Evolutionary conservation across 305 asterid genomes (phyloP).

Genomic region (Coffea humblotiana): DNA sequence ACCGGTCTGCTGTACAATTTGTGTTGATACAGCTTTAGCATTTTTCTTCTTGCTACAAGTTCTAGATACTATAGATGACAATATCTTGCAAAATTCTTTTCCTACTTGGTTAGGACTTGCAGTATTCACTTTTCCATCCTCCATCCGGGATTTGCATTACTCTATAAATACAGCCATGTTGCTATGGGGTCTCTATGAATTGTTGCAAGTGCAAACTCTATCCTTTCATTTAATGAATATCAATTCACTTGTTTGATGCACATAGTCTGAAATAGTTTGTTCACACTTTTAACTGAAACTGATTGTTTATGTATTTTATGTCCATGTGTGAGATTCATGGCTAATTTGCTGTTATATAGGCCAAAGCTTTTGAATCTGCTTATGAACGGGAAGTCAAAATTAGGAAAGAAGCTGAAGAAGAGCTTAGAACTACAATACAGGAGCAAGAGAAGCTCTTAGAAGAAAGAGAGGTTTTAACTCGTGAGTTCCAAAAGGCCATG

Average conservation of each 20-base stretch:
- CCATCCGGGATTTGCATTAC: neutral
- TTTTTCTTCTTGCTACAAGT: neutral
- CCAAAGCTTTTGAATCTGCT: conserved; percentile 55
- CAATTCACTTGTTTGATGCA: no score
- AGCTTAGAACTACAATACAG: conserved; percentile 36
- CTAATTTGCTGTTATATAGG: conserved; percentile 33
- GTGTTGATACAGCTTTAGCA: no score
- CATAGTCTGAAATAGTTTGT: neutral
- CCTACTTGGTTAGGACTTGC: neutral
- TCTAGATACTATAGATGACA: neutral
- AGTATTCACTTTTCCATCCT: neutral
- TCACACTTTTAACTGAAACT: neutral
- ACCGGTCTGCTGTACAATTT: neutral
- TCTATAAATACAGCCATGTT: neutral
- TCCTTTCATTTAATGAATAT: neutral
- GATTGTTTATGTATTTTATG: neutral
- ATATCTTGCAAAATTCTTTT: neutral
- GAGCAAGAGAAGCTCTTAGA: conserved; percentile 52
- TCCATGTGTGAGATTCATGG: neutral
- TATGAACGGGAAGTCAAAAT: conserved; percentile 50
- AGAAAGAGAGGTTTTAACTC: conserved; percentile 42
- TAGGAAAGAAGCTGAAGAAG: conserved; percentile 55
- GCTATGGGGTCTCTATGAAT: neutral
- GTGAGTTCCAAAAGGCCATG: conserved; percentile 51
- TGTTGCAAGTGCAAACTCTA: neutral